Evolutionary conservation across 306 rosid genomes (phyloP).

Genomic region (Cucumis hystrix): DNA sequence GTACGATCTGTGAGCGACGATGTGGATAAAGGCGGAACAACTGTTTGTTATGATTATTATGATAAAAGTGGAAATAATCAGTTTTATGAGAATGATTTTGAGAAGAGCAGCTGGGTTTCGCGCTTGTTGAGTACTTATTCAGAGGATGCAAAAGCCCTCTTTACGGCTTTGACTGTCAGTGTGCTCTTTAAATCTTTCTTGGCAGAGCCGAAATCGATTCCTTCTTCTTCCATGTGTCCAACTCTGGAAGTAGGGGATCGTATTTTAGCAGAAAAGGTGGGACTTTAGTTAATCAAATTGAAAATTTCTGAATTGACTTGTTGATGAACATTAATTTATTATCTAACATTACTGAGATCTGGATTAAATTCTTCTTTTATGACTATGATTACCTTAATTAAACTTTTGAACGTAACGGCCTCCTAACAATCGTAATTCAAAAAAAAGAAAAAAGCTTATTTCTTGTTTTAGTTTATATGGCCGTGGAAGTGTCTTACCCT

Average conservation of each 20-base stretch:
- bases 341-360: background rate
- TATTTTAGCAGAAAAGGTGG: constrained; percentile 79
- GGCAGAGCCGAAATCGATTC: constrained; percentile 91
- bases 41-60: background rate
- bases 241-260: constrained; percentile 90
- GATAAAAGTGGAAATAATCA: background rate
- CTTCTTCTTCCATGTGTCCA: constrained; percentile 93
- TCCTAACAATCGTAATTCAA: background rate
- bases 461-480: background rate
- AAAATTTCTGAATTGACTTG: background rate
- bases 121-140: constrained; percentile 46
- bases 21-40: constrained; percentile 58
- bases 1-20: constrained; percentile 22
- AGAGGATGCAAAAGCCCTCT: constrained; percentile 71
- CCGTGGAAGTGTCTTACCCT: background rate
- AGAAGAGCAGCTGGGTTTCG: constrained; percentile 48
- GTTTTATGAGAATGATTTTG: constrained; percentile 15
- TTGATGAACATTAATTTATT: background rate
- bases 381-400: background rate
- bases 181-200: constrained; percentile 57
- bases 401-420: background rate
- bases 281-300: background rate
- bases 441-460: background rate
- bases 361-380: background rate
- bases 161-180: constrained; percentile 77